Evolutionary conservation across 2,329 filamentous ascomycete species (phyloP), one percentile per base, ranked within the genome.

Genomic region (Fusarium sp.): DNA sequence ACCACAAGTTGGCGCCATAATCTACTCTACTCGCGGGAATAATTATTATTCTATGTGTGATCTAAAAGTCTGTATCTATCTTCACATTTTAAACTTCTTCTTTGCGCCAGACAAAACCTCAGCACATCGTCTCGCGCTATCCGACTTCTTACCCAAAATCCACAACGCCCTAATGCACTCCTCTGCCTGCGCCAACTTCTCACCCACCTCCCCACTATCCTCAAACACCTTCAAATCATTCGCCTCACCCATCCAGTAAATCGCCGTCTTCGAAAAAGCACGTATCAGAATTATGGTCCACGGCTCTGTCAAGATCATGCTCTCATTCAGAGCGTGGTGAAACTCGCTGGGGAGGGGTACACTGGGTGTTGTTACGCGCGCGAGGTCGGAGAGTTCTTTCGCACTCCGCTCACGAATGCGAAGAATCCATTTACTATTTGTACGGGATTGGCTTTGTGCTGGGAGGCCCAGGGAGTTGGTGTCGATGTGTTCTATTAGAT

Each of bases 281-380:
- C 84, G 79, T 51, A 88, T 83, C 21, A 88, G 70, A 4, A 88
- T 81, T 4, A 84, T 81, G 0, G 86, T 88, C 87, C 87, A 89
- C 3, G 87, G 87, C 61, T 89, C 87, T 0, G 86, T 88, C 31
- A 89, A 71, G 7, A 89, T 77, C 3, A 86, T 84, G 2, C 84
- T 85, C 63, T 86, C 81, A 39, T 82, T 85, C 4, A 87, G 78
- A 0, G 85, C 84, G 57, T 83, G 83, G 67, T 88, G 86, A 48
- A 86, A 85, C 16, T 84, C 81, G 23, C 76, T 72, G 19, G 81
- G 75, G 26, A 37, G 34, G 3, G 56, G 61, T 23, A 55, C 64
- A 1, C 25, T 43, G 0, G 79, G 80, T 23, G 82, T 81, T 0
- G 82, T 82, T 10, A 82, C 81, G 39, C 79, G 77, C 1, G 84